Conservation (phyloP, 495 filamentous ascomycete genomes). For the Tuber indicum region DNA sequence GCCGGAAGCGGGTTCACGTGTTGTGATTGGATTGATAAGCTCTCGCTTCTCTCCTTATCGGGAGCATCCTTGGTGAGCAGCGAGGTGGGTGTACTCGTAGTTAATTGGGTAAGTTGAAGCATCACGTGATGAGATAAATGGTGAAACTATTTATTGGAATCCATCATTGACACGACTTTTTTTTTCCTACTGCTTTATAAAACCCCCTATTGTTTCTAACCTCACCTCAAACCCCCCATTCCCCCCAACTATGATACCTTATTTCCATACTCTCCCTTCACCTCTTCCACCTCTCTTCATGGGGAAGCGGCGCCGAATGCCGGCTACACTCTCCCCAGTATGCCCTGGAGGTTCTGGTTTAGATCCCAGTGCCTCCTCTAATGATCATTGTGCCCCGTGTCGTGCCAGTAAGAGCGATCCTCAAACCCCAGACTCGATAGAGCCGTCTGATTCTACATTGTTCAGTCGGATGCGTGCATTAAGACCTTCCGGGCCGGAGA, state of each 20-base stretch:
- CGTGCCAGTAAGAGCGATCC: neutral
- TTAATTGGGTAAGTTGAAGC: neutral
- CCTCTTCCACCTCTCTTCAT: neutral
- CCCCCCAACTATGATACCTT: too few relatives aligned
- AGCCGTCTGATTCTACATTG: conserved; percentile 11
- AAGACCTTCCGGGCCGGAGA: conserved; percentile 4
- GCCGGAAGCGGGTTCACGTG: neutral
- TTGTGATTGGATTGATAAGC: neutral
- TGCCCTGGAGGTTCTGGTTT: neutral
- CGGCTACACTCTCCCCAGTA: neutral
- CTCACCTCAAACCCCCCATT: neutral
- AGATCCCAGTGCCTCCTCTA: neutral
- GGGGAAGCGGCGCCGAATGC: neutral
- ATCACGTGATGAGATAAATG: neutral
- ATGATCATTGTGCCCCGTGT: neutral
- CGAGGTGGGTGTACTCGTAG: too few relatives aligned
- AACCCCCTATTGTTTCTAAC: neutral
- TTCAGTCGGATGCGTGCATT: conserved; percentile 22
- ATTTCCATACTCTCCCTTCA: neutral
- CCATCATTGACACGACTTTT: neutral
- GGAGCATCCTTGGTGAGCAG: neutral
- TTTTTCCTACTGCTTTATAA: neutral
- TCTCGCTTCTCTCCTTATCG: neutral
- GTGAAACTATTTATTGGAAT: neutral
- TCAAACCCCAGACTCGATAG: conserved; percentile 13